A percentile compares a stretch with the other conserved stretches of the same genome.
These are phyloP conservation scores for Sequoiadendron giganteum DNA, from an alignment of 75 land plant genomes.

Conservation along the genomic window DNA sequence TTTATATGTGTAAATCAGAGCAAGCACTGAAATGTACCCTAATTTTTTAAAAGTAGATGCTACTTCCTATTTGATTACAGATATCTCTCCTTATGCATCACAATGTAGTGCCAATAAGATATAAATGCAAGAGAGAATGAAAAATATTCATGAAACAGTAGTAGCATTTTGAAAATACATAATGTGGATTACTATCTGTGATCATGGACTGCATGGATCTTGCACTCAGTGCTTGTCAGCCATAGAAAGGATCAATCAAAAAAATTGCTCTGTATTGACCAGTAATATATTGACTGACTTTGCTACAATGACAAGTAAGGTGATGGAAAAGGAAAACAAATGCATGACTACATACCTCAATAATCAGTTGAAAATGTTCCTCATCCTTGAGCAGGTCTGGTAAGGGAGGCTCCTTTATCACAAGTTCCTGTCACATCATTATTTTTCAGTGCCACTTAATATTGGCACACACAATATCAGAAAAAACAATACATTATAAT, in stretches of 20 bases:
- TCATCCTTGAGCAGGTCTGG: conserved; percentile 78
- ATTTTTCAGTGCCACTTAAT: neutral
- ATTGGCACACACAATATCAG: neutral
- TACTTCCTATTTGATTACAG: neutral
- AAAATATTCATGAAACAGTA: neutral
- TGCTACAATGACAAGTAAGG: neutral
- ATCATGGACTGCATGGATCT: neutral
- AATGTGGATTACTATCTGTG: neutral
- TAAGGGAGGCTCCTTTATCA: conserved; percentile 49
- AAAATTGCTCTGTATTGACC: neutral
- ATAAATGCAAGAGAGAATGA: neutral
- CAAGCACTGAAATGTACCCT: neutral
- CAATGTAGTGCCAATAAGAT: neutral
- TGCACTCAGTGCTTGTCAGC: neutral
- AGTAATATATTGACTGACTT: neutral
- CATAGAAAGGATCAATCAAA: neutral
- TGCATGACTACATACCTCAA: conserved; percentile 44
- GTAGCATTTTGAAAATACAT: neutral
- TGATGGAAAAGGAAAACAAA: neutral
- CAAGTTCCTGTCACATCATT: conserved; percentile 26
- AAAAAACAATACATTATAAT: neutral
- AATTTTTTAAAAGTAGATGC: neutral
- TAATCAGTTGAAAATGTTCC: conserved; percentile 54
- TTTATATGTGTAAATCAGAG: neutral
- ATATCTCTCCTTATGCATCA: neutral